Base-by-base conservation (phyloP, 1,139 yeast genomes). In the Candida dubliniensis region DNA sequence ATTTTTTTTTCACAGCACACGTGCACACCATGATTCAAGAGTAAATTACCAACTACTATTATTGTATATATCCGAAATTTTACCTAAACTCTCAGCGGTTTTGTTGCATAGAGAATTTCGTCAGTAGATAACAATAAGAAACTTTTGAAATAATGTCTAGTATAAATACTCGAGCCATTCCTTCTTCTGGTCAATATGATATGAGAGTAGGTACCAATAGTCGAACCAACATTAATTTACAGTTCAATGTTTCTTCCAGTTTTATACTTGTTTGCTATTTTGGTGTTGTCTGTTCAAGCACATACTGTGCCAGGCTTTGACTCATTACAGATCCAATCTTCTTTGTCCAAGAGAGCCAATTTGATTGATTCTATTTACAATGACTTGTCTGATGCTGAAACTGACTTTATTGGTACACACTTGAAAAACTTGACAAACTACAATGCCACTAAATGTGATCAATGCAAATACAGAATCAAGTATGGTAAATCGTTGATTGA, bases 381-480 rank as follows among this genome's bases (percentile, higher is more conserved):
- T 5, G 54, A 55, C 31, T 61, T 71, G 44, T 45, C 60, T 10
- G 56, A 47, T 23, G 39, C 53, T 3, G 72, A 69, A 30, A 50
- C 48, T n/a, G 73, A 70, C 46, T 71, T 60, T 45, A 61, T 71
- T 44, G 57, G 56, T 40, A 47, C 47, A 15, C 67, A 68, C 46
- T 55, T 69, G 31, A 51, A 48, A 25, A 48, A 56, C 34, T 62
- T 67, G 50, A 57, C 61, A 18, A 49, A 46, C 24, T 61, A 52
- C 54, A 66, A 64, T 46, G 70, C 70, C 10, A 53, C 71, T 14
- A 54, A 57, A 34, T 71, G 76, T 50, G 66, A 63, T 42, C 50
- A 58, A 31, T 71, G 76, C 53, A 71, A 71, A 52, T 51, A 66
- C 53, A 67, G 63, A 48, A 56, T 71, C 44, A 60, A 49, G 46